Evolutionary conservation across 805 yeast genomes (phyloP).

Genomic region (Wickerhamomyces chaumierensis): DNA sequence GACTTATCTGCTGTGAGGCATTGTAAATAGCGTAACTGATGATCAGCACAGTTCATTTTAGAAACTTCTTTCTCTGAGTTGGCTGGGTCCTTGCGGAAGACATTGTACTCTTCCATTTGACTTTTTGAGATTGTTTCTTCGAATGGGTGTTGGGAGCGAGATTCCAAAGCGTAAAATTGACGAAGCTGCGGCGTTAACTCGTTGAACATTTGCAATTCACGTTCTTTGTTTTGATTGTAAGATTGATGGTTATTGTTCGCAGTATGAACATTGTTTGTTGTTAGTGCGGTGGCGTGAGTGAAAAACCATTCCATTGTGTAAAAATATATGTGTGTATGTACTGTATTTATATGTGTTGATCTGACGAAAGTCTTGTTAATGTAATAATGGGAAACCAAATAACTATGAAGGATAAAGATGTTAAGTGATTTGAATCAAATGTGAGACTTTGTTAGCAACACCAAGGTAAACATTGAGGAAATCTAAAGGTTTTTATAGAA

Average conservation of each 20-base stretch:
- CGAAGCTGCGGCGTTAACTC: neutral
- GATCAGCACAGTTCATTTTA: neutral
- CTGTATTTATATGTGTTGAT: too few species aligned
- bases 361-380: too few species aligned
- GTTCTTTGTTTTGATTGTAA: neutral
- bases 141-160: neutral
- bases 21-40: neutral
- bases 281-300: neutral
- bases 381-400: too few species aligned
- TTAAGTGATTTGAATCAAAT: too few species aligned
- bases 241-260: neutral
- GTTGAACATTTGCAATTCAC: neutral
- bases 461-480: too few species aligned
- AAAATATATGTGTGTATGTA: too few species aligned
- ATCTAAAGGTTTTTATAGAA: too few species aligned
- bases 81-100: neutral
- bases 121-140: neutral
- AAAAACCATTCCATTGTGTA: neutral
- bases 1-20: neutral
- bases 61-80: neutral
- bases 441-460: too few species aligned
- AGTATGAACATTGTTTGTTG: neutral
- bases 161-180: neutral
- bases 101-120: neutral
- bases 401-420: too few species aligned